These are phyloP conservation scores for Trichoderma atrobrunneum DNA, from an alignment of 2,329 filamentous ascomycete species.

Conservation along the genomic window DNA sequence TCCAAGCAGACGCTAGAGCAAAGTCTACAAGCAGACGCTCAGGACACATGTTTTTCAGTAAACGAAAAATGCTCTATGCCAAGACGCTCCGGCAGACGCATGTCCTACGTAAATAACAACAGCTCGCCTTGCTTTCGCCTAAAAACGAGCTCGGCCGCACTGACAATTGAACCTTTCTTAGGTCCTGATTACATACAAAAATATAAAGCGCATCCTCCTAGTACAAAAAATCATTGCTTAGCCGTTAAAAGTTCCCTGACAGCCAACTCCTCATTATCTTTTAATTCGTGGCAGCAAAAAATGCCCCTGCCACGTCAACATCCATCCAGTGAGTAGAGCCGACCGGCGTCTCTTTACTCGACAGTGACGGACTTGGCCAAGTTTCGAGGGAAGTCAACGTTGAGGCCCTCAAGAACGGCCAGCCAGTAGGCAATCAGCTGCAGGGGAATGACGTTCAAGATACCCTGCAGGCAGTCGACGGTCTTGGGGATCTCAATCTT, in stretches of 20 bases:
- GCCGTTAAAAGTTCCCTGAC: slow-evolving; percentile 21
- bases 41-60: neutral
- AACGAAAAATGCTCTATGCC: neutral
- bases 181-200: slow-evolving; percentile 15
- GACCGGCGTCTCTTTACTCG: slow-evolving; percentile 61
- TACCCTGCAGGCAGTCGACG: slow-evolving; percentile 90
- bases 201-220: slow-evolving; percentile 8
- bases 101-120: neutral
- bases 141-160: neutral
- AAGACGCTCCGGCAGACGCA: slow-evolving; percentile 6
- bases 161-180: neutral
- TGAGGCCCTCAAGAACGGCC: slow-evolving; percentile 89
- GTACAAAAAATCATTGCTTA: slow-evolving; percentile 15
- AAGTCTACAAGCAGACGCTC: slow-evolving; percentile 5
- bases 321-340: slow-evolving; percentile 3
- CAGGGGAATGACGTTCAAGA: slow-evolving; percentile 95
- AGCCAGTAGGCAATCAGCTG: slow-evolving; percentile 99
- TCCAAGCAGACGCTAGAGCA: neutral
- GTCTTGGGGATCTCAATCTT: slow-evolving; percentile 98
- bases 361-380: slow-evolving; percentile 98
- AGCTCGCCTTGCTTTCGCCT: neutral
- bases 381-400: slow-evolving; percentile 98
- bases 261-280: slow-evolving; percentile 25
- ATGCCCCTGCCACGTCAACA: neutral
- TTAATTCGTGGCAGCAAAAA: neutral